A percentile compares a stretch with the other conserved stretches of the same genome.
These are phyloP conservation scores for Blastocystis sp. DNA, from an alignment of 352 stramenopile species.

Conservation along the genomic window DNA sequence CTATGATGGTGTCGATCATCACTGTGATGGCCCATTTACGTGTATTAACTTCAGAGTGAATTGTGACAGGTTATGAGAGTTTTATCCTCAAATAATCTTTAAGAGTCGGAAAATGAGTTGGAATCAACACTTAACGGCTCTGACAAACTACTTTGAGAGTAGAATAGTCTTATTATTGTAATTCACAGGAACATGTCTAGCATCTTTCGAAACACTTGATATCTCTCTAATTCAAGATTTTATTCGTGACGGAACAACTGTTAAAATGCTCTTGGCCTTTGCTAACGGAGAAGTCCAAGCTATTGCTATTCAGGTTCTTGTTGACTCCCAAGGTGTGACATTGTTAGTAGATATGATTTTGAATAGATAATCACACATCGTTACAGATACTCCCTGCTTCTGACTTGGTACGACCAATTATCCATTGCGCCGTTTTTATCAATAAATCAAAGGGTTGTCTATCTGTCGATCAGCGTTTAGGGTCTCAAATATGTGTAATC, in stretches of 20 bases:
- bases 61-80: too few species aligned
- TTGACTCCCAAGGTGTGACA: background rate
- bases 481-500: slow-evolving; percentile 24
- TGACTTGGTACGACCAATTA: slow-evolving; percentile 29
- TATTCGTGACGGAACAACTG: background rate
- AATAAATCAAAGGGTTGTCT: background rate
- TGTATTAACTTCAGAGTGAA: too few species aligned
- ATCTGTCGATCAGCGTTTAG: background rate
- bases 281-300: slow-evolving; percentile 2
- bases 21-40: background rate
- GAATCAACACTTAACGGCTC: slow-evolving; percentile 5
- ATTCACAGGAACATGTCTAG: slow-evolving; percentile 38
- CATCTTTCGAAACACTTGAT: slow-evolving; percentile 56
- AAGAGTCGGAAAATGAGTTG: slow-evolving; percentile 23
- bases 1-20: background rate
- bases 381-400: slow-evolving; percentile 1
- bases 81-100: too few species aligned
- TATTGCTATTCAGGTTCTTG: background rate
- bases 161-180: background rate
- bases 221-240: slow-evolving; percentile 5
- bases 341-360: background rate
- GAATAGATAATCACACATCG: background rate
- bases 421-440: slow-evolving; percentile 24
- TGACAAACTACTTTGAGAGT: slow-evolving; percentile 55
- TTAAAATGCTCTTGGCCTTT: slow-evolving; percentile 21